A percentile compares a stretch with the other conserved stretches of the same genome.
phyloP scores from a whole-genome alignment of 2,329 filamentous ascomycete genomes.

The Penicillium griseofulvum region DNA sequence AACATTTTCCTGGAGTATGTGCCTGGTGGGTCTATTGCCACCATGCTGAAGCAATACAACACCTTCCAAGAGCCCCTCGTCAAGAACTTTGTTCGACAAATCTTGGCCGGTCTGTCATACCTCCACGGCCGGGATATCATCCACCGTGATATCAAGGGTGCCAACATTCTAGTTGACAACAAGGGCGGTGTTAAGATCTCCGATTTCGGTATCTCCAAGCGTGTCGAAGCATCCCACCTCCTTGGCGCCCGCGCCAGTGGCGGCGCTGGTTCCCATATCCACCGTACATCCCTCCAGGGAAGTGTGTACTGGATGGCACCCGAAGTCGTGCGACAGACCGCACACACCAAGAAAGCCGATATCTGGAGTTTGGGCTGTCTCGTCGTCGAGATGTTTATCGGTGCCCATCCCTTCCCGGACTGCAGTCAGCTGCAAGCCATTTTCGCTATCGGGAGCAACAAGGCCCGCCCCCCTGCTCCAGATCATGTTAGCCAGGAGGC shows the following conservation, averaged over 20 bases:
- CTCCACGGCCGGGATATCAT: slow-evolving; percentile 95
- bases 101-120: slow-evolving; percentile 87
- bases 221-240: slow-evolving; percentile 86
- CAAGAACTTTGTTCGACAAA: slow-evolving; percentile 94
- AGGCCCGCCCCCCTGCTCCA: slow-evolving; percentile 83
- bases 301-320: slow-evolving; percentile 99
- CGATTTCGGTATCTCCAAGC: slow-evolving; percentile 98
- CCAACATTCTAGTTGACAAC: slow-evolving; percentile 98
- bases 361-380: slow-evolving; percentile 98
- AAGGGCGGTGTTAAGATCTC: slow-evolving; percentile 99
- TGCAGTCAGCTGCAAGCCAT: slow-evolving; percentile 97
- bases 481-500: slow-evolving; percentile 83
- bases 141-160: slow-evolving; percentile 97
- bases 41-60: slow-evolving; percentile 98
- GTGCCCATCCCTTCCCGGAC: slow-evolving; percentile 92
- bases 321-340: slow-evolving; percentile 96
- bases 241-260: slow-evolving; percentile 50
- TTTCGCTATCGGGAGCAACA: slow-evolving; percentile 92
- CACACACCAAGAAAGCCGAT: slow-evolving; percentile 96
- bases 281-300: slow-evolving; percentile 77
- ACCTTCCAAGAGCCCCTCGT: slow-evolving; percentile 90
- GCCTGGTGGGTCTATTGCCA: slow-evolving; percentile 92
- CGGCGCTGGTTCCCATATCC: slow-evolving; percentile 43
- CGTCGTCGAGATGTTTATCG: slow-evolving; percentile 99
- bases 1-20: slow-evolving; percentile 99